These are phyloP conservation scores for Onygenales sp. DNA, from an alignment of 2,329 filamentous ascomycete species.

Conservation along the genomic window DNA sequence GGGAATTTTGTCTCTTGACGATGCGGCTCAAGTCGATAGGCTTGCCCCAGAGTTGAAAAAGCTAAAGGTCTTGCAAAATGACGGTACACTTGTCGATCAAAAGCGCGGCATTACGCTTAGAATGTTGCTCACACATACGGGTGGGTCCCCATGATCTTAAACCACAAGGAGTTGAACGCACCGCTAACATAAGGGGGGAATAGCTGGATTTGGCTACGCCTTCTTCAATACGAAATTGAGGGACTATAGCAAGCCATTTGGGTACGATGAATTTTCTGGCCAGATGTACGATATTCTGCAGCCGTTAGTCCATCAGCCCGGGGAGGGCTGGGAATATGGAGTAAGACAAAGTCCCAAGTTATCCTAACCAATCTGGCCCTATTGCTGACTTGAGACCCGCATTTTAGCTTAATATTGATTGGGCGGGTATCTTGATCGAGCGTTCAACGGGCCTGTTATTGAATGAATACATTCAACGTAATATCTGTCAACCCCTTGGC, in stretches of 20 bases:
- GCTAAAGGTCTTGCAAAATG: slow-evolving; percentile 30
- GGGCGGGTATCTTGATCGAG: slow-evolving; percentile 44
- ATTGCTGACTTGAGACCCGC: not conserved
- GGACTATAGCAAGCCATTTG: slow-evolving; percentile 40
- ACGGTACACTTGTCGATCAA: slow-evolving; percentile 31
- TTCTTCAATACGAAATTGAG: slow-evolving; percentile 44
- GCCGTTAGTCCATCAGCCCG: slow-evolving; percentile 54
- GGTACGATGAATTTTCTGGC: slow-evolving; percentile 50
- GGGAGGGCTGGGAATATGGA: slow-evolving; percentile 52
- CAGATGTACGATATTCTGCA: slow-evolving; percentile 42
- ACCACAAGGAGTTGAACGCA: not conserved
- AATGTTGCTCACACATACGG: slow-evolving; percentile 46
- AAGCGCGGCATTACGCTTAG: slow-evolving; percentile 44
- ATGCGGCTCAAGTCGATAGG: slow-evolving; percentile 28
- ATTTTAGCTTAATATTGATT: slow-evolving; percentile 42
- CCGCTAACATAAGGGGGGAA: not conserved
- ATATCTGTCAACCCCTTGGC: slow-evolving; percentile 41
- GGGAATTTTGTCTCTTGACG: slow-evolving; percentile 32
- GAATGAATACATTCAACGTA: slow-evolving; percentile 40
- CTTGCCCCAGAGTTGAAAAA: slow-evolving; percentile 34
- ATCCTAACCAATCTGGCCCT: slow-evolving; percentile 7
- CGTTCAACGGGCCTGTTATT: slow-evolving; percentile 35
- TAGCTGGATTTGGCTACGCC: slow-evolving; percentile 48
- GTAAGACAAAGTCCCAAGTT: slow-evolving; percentile 26
- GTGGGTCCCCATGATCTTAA: slow-evolving; percentile 8